These are phyloP conservation scores for Mycena vitilis DNA, from an alignment of 768 basidiomycete genomes.

Conservation along the genomic window DNA sequence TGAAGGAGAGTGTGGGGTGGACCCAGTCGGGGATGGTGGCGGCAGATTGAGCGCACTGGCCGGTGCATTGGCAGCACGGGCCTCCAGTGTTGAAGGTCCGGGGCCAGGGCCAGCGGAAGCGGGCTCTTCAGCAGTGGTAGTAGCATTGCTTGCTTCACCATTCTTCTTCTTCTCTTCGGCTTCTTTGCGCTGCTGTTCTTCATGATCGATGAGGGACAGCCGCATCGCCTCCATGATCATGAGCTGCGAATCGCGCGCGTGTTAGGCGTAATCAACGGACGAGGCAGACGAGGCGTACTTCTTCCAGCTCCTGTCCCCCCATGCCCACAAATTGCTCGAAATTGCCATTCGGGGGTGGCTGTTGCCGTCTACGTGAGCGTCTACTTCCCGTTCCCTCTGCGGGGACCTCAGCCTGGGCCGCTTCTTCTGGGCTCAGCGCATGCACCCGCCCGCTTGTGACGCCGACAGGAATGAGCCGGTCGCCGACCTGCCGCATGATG, in stretches of 20 bases:
- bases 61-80: conserved; percentile 37
- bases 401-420: conserved; percentile 54
- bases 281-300: conserved; percentile 62
- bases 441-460: conserved; percentile 91
- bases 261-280: conserved; percentile 20
- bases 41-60: conserved; percentile 40
- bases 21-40: conserved; percentile 40
- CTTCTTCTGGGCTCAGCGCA: conserved; percentile 71
- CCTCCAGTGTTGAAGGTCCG: conserved; percentile 49
- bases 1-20: conserved; percentile 41
- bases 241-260: conserved; percentile 61
- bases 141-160: conserved; percentile 51
- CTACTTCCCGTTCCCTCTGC: conserved; percentile 59
- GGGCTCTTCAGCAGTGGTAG: conserved; percentile 37
- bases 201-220: conserved; percentile 92
- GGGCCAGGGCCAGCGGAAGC: conserved; percentile 42
- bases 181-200: conserved; percentile 88
- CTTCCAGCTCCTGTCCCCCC: conserved; percentile 91
- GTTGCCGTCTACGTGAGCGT: conserved; percentile 68
- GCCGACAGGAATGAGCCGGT: conserved; percentile 96
- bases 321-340: conserved; percentile 80
- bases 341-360: conserved; percentile 61
- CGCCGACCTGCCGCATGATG: conserved; percentile 98
- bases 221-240: conserved; percentile 99
- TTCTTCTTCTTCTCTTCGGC: conserved; percentile 74